These are phyloP conservation scores for Ramularia collo-cygni DNA, from an alignment of 2,329 filamentous ascomycete species.

Conservation along the genomic window DNA sequence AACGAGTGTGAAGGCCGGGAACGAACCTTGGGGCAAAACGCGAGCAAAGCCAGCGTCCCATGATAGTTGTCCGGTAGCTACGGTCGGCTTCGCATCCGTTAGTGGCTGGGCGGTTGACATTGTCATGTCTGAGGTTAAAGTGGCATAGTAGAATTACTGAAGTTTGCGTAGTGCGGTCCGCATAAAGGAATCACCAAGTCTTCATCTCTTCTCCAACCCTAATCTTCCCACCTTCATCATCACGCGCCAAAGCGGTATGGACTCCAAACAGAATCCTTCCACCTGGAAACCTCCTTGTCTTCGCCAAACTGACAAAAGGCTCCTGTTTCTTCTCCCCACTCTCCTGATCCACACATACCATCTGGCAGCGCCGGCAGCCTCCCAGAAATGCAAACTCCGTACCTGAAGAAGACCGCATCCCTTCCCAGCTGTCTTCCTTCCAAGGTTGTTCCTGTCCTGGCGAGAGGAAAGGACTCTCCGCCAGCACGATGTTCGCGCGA, in stretches of 20 bases:
- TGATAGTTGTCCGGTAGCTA: too few species aligned
- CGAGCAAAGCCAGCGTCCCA: too few species aligned
- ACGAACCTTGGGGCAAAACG: too few species aligned
- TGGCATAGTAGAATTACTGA: too few species aligned
- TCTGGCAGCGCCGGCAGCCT: conserved; percentile 82
- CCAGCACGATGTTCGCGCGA: conserved; percentile 79
- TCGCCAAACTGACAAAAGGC: conserved; percentile 80
- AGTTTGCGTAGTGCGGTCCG: too few species aligned
- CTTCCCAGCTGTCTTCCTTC: conserved; percentile 71
- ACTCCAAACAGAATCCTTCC: conserved; percentile 87
- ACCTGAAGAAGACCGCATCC: conserved; percentile 54
- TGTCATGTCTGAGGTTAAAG: too few species aligned
- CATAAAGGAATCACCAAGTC: conserved; percentile 3
- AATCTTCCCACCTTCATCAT: conserved; percentile 4
- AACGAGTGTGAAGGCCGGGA: too few species aligned
- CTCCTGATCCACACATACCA: conserved; percentile 88
- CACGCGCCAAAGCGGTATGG: conserved; percentile 46
- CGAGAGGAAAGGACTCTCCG: conserved; percentile 38
- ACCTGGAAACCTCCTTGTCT: conserved; percentile 67
- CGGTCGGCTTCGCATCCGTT: too few species aligned
- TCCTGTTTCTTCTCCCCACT: conserved; percentile 73
- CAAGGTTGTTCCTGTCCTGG: conserved; percentile 55
- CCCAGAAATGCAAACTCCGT: conserved; percentile 67
- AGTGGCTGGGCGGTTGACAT: too few species aligned
- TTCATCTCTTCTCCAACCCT: conserved; percentile 16